Base-by-base conservation (phyloP, 1,139 yeast genomes). In the Zygoascus meyerae region DNA sequence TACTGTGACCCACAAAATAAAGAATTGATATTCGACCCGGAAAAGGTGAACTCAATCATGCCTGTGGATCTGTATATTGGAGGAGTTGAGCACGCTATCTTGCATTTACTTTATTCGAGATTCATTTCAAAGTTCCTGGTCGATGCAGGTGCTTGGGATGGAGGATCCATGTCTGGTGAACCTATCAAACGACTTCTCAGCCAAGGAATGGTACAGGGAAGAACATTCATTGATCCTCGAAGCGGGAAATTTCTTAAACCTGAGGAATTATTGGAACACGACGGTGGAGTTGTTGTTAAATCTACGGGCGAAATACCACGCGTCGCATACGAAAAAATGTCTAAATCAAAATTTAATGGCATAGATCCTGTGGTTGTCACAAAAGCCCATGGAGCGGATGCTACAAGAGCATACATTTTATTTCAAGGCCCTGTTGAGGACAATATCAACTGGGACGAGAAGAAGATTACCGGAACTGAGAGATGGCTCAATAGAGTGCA, bases 181-280 rank as follows among this genome's bases (percentile, higher is more conserved):
- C 97, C 98, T 1, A 79, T 92, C 57, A 75, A 70, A 46, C 78
- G 77, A 51, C 70, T 92, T 37, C 81, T 92, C 1, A 90, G 97
- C 1, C 98, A 90, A 62, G 98, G 98, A 12, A 92, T 92, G 98
- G 98, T 92, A 3, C 97, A 90, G 55, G 97, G 97, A 1, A 80
- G 78, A 59, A 92, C 98, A 0, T 85, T 65, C 56, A 71, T 74
- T 10, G 83, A 89, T 55, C 94, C 96, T 1, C 67, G 65, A 0
- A 82, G 75, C 37, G 95, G 92, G 0, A 70, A 79, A 50, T 90
- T 84, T 60, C 69, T 92, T 53, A 86, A 78, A 55, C 94, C 95
- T 0, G 79, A 81, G 1, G 97, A 92, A 56, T 59, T 82, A 14
- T 82, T 77, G 46, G 45, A 66, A 1, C 46, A 44, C 37, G 64